phyloP scores from a whole-genome alignment of 306 rosid species.

The Lithocarpus polystachyus region DNA sequence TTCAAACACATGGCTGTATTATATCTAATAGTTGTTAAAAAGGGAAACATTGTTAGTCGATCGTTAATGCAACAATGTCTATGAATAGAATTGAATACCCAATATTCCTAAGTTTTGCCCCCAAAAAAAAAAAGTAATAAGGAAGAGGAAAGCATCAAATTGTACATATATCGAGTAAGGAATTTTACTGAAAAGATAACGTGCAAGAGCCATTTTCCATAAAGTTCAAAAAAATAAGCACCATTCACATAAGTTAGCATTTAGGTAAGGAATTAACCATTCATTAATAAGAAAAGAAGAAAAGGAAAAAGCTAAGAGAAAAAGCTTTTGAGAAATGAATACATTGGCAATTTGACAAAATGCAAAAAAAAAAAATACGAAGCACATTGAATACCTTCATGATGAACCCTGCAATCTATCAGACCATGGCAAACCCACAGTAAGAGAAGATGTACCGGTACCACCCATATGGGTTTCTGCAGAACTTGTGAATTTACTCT shows the following conservation, averaged over 20 bases:
- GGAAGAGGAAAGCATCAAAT: not conserved
- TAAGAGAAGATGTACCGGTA: constrained; percentile 27
- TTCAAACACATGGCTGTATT: too few relatives aligned
- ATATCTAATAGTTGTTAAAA: too few relatives aligned
- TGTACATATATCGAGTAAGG: not conserved
- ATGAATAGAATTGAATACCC: too few relatives aligned
- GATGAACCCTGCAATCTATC: constrained; percentile 38
- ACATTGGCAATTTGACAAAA: constrained; percentile 5
- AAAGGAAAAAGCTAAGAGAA: constrained; percentile 21
- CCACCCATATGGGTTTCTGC: constrained; percentile 37
- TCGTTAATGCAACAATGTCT: too few relatives aligned
- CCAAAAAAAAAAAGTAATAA: too few relatives aligned
- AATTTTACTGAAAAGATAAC: constrained; percentile 14
- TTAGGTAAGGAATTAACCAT: not conserved
- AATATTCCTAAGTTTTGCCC: too few relatives aligned
- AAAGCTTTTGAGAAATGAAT: constrained; percentile 17
- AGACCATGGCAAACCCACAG: constrained; percentile 49
- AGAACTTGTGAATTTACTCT: constrained; percentile 58
- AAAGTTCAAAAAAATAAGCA: constrained; percentile 3
- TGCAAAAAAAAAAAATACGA: constrained; percentile 17
- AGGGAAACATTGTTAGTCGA: too few relatives aligned
- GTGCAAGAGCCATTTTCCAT: constrained; percentile 18
- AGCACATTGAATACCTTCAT: constrained; percentile 24
- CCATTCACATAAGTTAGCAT: constrained; percentile 35
- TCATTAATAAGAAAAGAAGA: constrained; percentile 14